phyloP scores from a whole-genome alignment of 2,329 filamentous ascomycete species.

The Microdochium bolleyi region DNA sequence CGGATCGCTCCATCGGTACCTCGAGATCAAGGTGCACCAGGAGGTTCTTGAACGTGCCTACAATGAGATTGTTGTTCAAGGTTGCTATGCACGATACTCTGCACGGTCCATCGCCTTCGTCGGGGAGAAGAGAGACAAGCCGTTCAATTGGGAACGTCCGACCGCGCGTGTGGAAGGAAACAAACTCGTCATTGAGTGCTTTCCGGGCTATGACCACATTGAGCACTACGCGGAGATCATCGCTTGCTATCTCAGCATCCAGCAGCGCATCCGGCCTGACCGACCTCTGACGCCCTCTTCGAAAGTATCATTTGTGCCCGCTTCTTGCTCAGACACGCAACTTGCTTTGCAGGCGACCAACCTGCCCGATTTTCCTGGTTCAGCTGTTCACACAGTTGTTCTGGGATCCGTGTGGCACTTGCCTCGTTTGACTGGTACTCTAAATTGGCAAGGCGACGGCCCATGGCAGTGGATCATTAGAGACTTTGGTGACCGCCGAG shows the following conservation, averaged over 20 bases:
- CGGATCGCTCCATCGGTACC: slow-evolving; percentile 7
- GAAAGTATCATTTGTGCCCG: slow-evolving; percentile 3
- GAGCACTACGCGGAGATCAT: slow-evolving; percentile 10
- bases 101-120: slow-evolving; percentile 5
- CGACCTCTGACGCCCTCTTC: slow-evolving; percentile 4
- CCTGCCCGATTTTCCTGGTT: slow-evolving; percentile 2
- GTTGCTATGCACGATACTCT: slow-evolving; percentile 2
- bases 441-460: slow-evolving; percentile 3
- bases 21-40: slow-evolving; percentile 11
- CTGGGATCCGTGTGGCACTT: slow-evolving; percentile 5
- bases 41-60: slow-evolving; percentile 5
- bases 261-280: not conserved
- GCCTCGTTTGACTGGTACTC: slow-evolving; percentile 1
- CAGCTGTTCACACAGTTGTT: slow-evolving; percentile 4
- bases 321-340: slow-evolving; percentile 5
- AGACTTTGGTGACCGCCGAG: slow-evolving; percentile 2
- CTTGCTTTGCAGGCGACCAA: slow-evolving; percentile 4
- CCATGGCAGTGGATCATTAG: slow-evolving; percentile 5
- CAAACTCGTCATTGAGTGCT: slow-evolving; percentile 10
- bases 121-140: slow-evolving; percentile 12
- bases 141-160: slow-evolving; percentile 12
- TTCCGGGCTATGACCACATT: slow-evolving; percentile 10
- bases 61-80: slow-evolving; percentile 6
- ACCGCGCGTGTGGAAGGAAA: slow-evolving; percentile 5
- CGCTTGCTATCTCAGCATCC: slow-evolving; percentile 4